These are phyloP conservation scores for Hericium alpestre DNA, from an alignment of 768 basidiomycete genomes.

Conservation along the genomic window DNA sequence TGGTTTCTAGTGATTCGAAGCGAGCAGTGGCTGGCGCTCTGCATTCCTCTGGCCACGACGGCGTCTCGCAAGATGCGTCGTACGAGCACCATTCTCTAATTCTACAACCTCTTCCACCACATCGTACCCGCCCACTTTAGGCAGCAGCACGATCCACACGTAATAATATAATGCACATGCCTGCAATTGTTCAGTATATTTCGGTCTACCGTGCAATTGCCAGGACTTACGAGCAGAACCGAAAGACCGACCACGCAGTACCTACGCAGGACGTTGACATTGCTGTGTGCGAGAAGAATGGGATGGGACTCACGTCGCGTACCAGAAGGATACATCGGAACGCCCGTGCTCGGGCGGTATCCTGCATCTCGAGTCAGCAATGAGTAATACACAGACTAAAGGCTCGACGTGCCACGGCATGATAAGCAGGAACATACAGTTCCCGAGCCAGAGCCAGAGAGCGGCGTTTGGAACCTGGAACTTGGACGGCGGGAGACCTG, in stretches of 20 bases:
- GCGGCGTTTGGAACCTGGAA: slow-evolving; percentile 16
- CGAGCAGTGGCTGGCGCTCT: background rate
- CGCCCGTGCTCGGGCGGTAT: slow-evolving; percentile 18
- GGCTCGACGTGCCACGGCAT: slow-evolving; percentile 22
- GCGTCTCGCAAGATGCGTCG: slow-evolving; percentile 6
- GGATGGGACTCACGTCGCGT: slow-evolving; percentile 14
- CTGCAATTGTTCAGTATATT: background rate
- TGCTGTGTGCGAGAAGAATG: background rate
- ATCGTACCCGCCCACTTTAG: slow-evolving; percentile 34
- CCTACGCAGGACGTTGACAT: slow-evolving; percentile 3
- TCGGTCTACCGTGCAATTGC: no score
- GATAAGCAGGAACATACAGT: slow-evolving; percentile 20
- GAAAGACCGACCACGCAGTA: slow-evolving; percentile 21
- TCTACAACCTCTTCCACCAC: slow-evolving; percentile 29
- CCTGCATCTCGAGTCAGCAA: slow-evolving; percentile 7
- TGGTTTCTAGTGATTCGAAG: background rate
- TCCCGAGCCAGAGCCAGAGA: slow-evolving; percentile 14
- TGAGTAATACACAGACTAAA: background rate
- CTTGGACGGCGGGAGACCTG: slow-evolving; percentile 14
- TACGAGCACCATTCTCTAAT: slow-evolving; percentile 7
- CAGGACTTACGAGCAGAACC: slow-evolving; percentile 16
- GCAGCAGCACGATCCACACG: slow-evolving; percentile 36
- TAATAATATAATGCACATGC: slow-evolving; percentile 19
- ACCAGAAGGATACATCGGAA: slow-evolving; percentile 23
- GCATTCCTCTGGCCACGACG: background rate